Evolutionary conservation across 768 basidiomycete species (phyloP).

Genomic region (Hypsizygus marmoreus): DNA sequence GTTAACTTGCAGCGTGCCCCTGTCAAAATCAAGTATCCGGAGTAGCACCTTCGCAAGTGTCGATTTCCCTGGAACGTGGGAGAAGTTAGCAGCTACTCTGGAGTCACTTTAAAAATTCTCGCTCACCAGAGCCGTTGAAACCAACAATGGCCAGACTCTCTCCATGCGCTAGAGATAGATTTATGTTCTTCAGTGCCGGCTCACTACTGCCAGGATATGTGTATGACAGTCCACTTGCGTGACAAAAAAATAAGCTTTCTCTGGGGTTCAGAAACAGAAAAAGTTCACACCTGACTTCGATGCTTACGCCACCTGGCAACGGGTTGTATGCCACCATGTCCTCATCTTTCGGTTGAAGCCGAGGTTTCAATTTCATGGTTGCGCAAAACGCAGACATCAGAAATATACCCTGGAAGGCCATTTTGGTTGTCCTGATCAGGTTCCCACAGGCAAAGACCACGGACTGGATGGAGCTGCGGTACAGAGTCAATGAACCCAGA

Average conservation of each 20-base stretch:
- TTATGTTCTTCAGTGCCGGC: conserved; percentile 70
- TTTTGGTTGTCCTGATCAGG: conserved; percentile 61
- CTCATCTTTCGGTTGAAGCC: conserved; percentile 61
- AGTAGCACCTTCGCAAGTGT: conserved; percentile 83
- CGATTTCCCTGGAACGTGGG: conserved; percentile 65
- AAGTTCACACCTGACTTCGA: conserved; percentile 63
- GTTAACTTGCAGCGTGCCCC: conserved; percentile 71
- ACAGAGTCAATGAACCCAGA: conserved; percentile 79
- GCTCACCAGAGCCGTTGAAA: conserved; percentile 77
- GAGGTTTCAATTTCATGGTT: conserved; percentile 69
- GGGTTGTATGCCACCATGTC: conserved; percentile 51
- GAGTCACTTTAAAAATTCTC: not conserved
- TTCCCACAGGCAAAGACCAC: conserved; percentile 67
- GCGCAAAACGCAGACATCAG: conserved; percentile 86
- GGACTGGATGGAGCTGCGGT: conserved; percentile 75
- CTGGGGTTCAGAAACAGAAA: conserved; percentile 4
- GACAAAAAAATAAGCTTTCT: conserved; percentile 13
- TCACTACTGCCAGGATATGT: conserved; percentile 77
- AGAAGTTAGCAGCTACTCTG: conserved; percentile 10
- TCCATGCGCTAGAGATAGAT: conserved; percentile 69
- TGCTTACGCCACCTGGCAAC: conserved; percentile 59
- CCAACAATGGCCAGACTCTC: conserved; percentile 86
- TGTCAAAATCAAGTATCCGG: conserved; percentile 75
- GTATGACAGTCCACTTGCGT: conserved; percentile 52
- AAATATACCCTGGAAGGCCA: conserved; percentile 86